Evolutionary conservation across 2,329 filamentous ascomycete species (phyloP).

Genomic region (Pestalotiopsis sp.): DNA sequence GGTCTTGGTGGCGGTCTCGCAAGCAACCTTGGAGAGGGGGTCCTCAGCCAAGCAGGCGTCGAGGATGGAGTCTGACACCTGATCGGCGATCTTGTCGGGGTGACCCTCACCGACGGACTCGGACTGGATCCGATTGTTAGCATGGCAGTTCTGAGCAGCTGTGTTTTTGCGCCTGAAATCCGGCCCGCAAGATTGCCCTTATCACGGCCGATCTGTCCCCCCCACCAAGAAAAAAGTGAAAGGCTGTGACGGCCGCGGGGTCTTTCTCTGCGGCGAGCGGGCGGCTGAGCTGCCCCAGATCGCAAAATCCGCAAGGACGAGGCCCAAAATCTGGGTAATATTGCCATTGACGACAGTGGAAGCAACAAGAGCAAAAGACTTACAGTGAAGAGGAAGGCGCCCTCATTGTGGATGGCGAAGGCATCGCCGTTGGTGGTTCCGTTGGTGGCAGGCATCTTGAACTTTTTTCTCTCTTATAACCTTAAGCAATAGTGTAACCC

Average conservation of each 20-base stretch:
- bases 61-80: slow-evolving; percentile 97
- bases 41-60: slow-evolving; percentile 96
- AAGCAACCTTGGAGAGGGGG: slow-evolving; percentile 97
- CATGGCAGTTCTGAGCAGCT: not conserved
- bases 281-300: not conserved
- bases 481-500: not conserved
- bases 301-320: not conserved
- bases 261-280: not conserved
- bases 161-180: not conserved
- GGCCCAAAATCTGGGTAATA: not conserved
- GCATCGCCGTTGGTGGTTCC: slow-evolving; percentile 45
- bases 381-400: slow-evolving; percentile 84
- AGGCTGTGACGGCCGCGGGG: not conserved
- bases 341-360: not conserved
- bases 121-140: slow-evolving; percentile 53
- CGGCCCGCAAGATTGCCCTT: not conserved
- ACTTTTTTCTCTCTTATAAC: not conserved
- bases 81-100: slow-evolving; percentile 97
- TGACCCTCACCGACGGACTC: slow-evolving; percentile 90
- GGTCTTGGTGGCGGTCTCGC: slow-evolving; percentile 99
- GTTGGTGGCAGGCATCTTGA: slow-evolving; percentile 62
- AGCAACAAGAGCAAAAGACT: slow-evolving; percentile 26
- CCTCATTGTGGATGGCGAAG: slow-evolving; percentile 55
- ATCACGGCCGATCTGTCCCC: not conserved
- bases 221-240: not conserved